Evolutionary conservation across 257 asterid species (phyloP).

Genomic region (Fraxinus quadrangulata): DNA sequence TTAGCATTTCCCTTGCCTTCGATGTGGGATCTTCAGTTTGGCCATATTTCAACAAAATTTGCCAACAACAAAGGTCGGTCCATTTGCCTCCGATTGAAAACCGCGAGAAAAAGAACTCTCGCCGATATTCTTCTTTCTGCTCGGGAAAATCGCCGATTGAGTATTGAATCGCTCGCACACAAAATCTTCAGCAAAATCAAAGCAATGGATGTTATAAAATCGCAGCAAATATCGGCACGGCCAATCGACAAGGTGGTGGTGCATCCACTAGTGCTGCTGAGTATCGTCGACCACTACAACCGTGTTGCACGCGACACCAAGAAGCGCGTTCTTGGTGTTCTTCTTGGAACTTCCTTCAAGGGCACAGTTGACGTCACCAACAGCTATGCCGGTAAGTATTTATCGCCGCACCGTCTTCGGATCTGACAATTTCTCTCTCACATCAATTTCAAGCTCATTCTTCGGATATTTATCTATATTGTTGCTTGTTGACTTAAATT

Average conservation of each 20-base stretch:
- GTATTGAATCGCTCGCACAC: slow-evolving; percentile 2
- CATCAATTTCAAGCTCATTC: too few species aligned
- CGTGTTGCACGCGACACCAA: slow-evolving; percentile 89
- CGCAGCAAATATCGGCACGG: slow-evolving; percentile 80
- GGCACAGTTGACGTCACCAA: slow-evolving; percentile 96
- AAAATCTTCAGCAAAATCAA: neutral
- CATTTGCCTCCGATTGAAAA: too few species aligned
- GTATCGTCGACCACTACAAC: slow-evolving; percentile 95
- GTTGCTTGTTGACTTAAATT: too few species aligned
- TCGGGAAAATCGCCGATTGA: slow-evolving; percentile 11
- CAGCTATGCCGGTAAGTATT: slow-evolving; percentile 81
- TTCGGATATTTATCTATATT: too few species aligned
- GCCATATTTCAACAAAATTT: too few species aligned
- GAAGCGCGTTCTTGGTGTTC: slow-evolving; percentile 89
- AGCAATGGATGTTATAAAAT: slow-evolving; percentile 77
- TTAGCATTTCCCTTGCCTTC: too few species aligned
- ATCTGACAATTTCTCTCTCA: too few species aligned
- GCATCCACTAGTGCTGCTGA: slow-evolving; percentile 87
- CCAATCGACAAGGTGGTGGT: slow-evolving; percentile 92
- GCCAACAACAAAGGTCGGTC: too few species aligned
- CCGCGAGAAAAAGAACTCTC: neutral
- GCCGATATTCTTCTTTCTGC: slow-evolving; percentile 19
- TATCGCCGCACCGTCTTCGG: neutral
- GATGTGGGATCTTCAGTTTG: too few species aligned
- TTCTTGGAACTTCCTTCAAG: slow-evolving; percentile 75